Evolutionary conservation across 2,329 filamentous ascomycete species (phyloP), one percentile per base, ranked within the genome.

Genomic region (Alternaria gaisen): DNA sequence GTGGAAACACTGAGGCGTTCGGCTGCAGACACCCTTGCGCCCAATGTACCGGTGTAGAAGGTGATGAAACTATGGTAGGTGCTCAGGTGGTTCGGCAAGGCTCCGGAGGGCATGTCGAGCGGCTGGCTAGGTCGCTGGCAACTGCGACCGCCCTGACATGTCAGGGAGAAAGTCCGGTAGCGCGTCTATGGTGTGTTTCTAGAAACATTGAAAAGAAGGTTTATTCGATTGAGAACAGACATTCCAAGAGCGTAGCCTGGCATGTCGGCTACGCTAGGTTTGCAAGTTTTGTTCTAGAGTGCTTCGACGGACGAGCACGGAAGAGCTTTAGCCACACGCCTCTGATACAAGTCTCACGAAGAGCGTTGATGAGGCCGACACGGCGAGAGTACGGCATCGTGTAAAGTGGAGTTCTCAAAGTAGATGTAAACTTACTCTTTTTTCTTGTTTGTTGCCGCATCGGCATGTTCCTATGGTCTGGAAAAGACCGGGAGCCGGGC

Each of bases 41-140:
- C 46, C 46, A 50, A 47, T 59, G 51, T 47, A 48, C 43, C 51
- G 51, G 56, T 50, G 43, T 34, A 48, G 28, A 56, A 50, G 46
- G 46, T 51, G 28, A 51, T 56, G 46, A 60, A 56, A 60, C 57
- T 56, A 56, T 60, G 43, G 53, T 41, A 22, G 30, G 46, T 50
- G 46, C 46, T 50, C 46, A 50, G 28, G 55, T 43, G 44, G 57
- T 60, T 60, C 53, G 57, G 52, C 46, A 56, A 56, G 38, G 53
- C 57, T 56, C 53, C 53, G 57, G 56, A 59, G 57, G 57, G 57
- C 57, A 60, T 56, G 57, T 60, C 57, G 57, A 60, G 57, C 57
- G 57, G 57, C 57, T 40, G 46, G 53, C 53, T 41, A 47, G 52
- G 42, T 47, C 22, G 18, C 24, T 28, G 26, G 40, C 28, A 48